Evolutionary conservation across 2,329 filamentous ascomycete species (phyloP).

Genomic region (Parafenestella ontariensis): DNA sequence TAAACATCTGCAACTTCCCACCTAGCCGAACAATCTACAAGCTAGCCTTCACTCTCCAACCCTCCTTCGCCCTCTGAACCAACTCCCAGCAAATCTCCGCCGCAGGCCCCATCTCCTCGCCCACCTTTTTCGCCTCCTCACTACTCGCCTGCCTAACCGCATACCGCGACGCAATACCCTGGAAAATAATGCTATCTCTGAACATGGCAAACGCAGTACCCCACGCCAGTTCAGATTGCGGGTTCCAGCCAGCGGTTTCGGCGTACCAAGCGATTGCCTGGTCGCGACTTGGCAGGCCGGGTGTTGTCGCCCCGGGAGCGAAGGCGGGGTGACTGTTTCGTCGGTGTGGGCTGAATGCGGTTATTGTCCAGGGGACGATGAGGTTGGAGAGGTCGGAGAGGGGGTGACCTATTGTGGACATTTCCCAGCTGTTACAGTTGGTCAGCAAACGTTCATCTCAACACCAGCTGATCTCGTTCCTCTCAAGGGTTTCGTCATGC

Average conservation of each 20-base stretch:
- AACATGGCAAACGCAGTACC: constrained; percentile 68
- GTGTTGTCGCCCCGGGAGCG: constrained; percentile 63
- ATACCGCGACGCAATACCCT: constrained; percentile 89
- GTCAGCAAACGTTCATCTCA: background rate
- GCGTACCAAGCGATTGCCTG: constrained; percentile 70
- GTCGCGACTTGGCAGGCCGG: constrained; percentile 68
- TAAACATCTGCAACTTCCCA: background rate
- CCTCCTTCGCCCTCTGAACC: constrained; percentile 60
- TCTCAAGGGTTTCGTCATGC: too few species aligned
- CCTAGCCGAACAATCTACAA: constrained; percentile 25
- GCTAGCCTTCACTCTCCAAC: constrained; percentile 36
- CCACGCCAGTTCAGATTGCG: constrained; percentile 65
- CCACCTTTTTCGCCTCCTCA: constrained; percentile 77
- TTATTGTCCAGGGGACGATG: constrained; percentile 54
- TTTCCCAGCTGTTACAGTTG: constrained; percentile 65
- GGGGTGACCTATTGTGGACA: constrained; percentile 96
- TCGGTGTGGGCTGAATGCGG: constrained; percentile 45
- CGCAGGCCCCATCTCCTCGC: constrained; percentile 70
- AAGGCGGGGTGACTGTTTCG: constrained; percentile 61
- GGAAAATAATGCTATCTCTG: constrained; percentile 68
- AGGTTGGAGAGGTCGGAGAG: constrained; percentile 89
- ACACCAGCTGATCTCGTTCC: background rate
- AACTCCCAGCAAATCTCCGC: constrained; percentile 79
- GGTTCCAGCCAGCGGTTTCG: constrained; percentile 73
- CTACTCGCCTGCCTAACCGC: constrained; percentile 88